phyloP scores from a whole-genome alignment of 2,329 filamentous ascomycete species.

The Fusarium pilosicola region DNA sequence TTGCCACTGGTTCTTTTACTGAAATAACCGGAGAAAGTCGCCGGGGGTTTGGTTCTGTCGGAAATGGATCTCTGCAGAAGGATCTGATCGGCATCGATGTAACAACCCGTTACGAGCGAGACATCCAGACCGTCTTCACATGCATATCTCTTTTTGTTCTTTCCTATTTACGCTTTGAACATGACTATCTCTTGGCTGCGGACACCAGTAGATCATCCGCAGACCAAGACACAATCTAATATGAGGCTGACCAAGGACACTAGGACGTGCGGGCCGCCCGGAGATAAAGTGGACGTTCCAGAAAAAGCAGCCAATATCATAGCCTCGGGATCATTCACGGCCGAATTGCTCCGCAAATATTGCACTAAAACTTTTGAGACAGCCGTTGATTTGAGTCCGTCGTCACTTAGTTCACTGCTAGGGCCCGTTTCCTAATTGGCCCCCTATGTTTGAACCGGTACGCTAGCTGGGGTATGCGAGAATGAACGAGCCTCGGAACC shows the following conservation, averaged over 20 bases:
- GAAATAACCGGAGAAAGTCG: neutral
- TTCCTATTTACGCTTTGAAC: neutral
- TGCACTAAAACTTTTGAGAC: neutral
- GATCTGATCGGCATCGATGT: neutral
- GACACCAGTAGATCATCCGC: neutral
- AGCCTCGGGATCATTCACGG: neutral
- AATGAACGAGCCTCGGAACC: neutral
- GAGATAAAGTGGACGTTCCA: neutral
- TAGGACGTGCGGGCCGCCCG: neutral
- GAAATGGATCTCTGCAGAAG: neutral
- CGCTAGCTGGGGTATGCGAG: neutral
- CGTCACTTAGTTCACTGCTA: neutral
- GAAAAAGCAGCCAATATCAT: neutral
- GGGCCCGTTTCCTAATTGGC: neutral
- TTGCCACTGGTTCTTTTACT: neutral
- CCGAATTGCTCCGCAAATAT: neutral
- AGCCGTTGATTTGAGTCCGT: neutral
- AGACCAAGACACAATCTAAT: neutral
- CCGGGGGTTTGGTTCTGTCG: neutral
- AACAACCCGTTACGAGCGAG: neutral
- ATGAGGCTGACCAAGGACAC: neutral
- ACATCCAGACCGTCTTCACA: neutral
- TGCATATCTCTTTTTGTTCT: too few species aligned
- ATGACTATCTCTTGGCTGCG: neutral
- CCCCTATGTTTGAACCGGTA: neutral